phyloP scores from a whole-genome alignment of 176 grass and related monocot species.

The Bonia amplexicaulis region DNA sequence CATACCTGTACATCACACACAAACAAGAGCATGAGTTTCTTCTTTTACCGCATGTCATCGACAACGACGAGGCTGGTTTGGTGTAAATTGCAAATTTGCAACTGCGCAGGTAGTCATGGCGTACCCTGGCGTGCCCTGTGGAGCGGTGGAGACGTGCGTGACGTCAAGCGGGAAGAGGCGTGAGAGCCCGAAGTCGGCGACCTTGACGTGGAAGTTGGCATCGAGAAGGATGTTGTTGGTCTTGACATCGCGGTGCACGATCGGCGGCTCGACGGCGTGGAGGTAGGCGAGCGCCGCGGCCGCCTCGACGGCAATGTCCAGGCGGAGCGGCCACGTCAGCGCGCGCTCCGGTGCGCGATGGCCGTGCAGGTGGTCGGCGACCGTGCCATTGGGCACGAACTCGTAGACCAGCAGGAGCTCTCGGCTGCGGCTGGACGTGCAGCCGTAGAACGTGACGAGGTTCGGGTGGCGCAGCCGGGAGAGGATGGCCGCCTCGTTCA shows the following conservation, averaged over 20 bases:
- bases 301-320: conserved; percentile 61
- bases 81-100: neutral
- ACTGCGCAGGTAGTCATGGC: neutral
- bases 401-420: conserved; percentile 87
- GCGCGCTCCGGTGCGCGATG: conserved; percentile 22
- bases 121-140: conserved; percentile 80
- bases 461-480: conserved; percentile 71
- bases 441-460: conserved; percentile 75
- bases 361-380: conserved; percentile 88
- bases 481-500: conserved; percentile 73
- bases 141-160: conserved; percentile 75
- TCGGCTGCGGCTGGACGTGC: conserved; percentile 75
- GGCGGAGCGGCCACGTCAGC: conserved; percentile 57
- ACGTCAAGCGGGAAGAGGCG: conserved; percentile 61
- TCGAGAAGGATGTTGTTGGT: conserved; percentile 86
- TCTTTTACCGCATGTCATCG: neutral
- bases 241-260: conserved; percentile 87
- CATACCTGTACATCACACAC: neutral
- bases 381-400: conserved; percentile 73
- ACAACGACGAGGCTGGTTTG: neutral
- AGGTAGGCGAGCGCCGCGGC: conserved; percentile 72
- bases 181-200: conserved; percentile 85
- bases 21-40: neutral
- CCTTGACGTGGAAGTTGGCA: conserved; percentile 67
- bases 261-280: conserved; percentile 61